phyloP scores from a whole-genome alignment of 495 filamentous ascomycete genomes.

The Aspergillus bertholletiae region DNA sequence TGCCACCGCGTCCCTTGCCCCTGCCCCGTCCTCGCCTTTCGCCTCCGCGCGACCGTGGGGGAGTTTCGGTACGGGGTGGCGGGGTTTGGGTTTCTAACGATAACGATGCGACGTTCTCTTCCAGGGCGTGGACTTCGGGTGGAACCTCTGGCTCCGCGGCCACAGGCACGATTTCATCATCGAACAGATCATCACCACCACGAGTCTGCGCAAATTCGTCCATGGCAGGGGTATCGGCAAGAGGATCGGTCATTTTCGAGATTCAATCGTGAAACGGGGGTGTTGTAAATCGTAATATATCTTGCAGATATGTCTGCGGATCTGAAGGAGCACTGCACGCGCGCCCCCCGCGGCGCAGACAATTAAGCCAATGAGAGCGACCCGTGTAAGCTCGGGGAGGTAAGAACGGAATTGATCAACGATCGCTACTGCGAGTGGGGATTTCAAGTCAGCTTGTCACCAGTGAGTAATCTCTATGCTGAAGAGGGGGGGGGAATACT shows the following conservation, averaged over 20 bases:
- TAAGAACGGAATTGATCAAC: neutral
- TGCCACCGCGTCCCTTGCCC: slow-evolving; percentile 28
- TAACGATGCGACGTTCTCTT: slow-evolving; percentile 13
- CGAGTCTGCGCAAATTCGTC: slow-evolving; percentile 64
- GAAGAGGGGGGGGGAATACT: neutral
- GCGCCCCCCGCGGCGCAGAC: slow-evolving; percentile 2
- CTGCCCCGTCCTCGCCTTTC: slow-evolving; percentile 36
- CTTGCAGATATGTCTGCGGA: slow-evolving; percentile 10
- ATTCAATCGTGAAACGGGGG: slow-evolving; percentile 3
- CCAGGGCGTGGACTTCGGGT: slow-evolving; percentile 16
- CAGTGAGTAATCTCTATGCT: neutral
- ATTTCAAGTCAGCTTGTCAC: slow-evolving; percentile 9
- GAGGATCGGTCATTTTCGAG: slow-evolving; percentile 23
- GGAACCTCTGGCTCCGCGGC: slow-evolving; percentile 32
- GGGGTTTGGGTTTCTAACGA: slow-evolving; percentile 14
- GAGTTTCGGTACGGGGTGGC: slow-evolving; percentile 13
- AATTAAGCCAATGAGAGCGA: slow-evolving; percentile 14
- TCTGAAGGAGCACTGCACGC: slow-evolving; percentile 8
- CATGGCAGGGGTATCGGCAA: slow-evolving; percentile 13
- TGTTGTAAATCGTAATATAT: slow-evolving; percentile 7
- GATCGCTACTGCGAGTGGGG: slow-evolving; percentile 3
- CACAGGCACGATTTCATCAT: slow-evolving; percentile 68
- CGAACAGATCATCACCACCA: slow-evolving; percentile 64
- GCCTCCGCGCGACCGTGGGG: slow-evolving; percentile 31
- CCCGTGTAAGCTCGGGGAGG: slow-evolving; percentile 8